These are phyloP conservation scores for Apophysomyces variabilis DNA, from an alignment of 371 early-diverging fungal species.

Conservation along the genomic window DNA sequence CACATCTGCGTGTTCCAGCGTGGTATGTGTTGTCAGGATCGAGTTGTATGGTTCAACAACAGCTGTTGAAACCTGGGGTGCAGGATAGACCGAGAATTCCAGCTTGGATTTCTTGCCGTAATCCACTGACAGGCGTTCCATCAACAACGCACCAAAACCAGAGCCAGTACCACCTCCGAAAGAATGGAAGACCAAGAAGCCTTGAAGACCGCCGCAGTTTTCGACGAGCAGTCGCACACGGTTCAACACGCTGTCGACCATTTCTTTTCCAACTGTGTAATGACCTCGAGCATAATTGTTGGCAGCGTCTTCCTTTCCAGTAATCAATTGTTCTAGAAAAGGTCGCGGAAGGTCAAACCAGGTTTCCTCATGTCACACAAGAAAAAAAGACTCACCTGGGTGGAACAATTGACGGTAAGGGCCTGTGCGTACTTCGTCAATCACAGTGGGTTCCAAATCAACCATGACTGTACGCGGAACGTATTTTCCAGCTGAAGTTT, in stretches of 20 bases:
- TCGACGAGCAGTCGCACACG: slow-evolving; percentile 97
- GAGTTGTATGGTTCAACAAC: slow-evolving; percentile 99
- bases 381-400: slow-evolving; percentile 65
- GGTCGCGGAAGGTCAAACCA: background rate
- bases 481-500: slow-evolving; percentile 96
- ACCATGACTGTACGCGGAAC: slow-evolving; percentile 99
- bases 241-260: slow-evolving; percentile 95
- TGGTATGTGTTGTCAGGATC: slow-evolving; percentile 98
- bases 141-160: slow-evolving; percentile 96
- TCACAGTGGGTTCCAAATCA: slow-evolving; percentile 96
- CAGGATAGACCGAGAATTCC: slow-evolving; percentile 98
- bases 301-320: slow-evolving; percentile 99
- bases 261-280: slow-evolving; percentile 99
- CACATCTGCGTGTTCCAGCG: slow-evolving; percentile 98
- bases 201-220: slow-evolving; percentile 97
- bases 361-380: background rate
- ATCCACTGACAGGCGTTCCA: slow-evolving; percentile 95
- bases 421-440: slow-evolving; percentile 95
- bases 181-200: slow-evolving; percentile 98
- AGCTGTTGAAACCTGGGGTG: slow-evolving; percentile 96
- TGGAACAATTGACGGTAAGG: slow-evolving; percentile 97
- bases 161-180: slow-evolving; percentile 99
- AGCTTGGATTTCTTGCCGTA: slow-evolving; percentile 99
- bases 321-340: slow-evolving; percentile 84
- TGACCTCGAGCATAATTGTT: slow-evolving; percentile 99